A percentile compares a stretch with the other conserved stretches of the same genome.
phyloP scores from a whole-genome alignment of 2,329 filamentous ascomycete genomes.

The Trichoderma simmonsii region DNA sequence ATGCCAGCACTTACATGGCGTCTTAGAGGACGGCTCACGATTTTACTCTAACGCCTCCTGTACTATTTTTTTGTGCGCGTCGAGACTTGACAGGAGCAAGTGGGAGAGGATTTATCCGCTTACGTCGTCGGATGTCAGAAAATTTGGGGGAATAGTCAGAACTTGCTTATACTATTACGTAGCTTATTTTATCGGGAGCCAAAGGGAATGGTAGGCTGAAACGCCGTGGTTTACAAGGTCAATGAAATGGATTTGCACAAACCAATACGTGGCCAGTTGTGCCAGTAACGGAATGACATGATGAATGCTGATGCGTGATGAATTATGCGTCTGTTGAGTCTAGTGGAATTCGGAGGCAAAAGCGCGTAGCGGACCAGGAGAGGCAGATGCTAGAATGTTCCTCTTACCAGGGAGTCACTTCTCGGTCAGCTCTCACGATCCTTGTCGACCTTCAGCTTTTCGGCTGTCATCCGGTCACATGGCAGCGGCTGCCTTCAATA shows the following conservation, averaged over 20 bases:
- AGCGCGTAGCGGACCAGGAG: too few relatives aligned
- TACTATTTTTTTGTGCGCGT: not conserved
- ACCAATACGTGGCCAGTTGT: not conserved
- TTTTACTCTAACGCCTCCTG: not conserved
- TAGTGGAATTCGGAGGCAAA: not conserved
- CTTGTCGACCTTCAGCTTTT: not conserved
- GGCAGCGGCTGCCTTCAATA: conserved; percentile 8
- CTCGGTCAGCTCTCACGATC: conserved; percentile 7
- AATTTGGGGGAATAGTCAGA: conserved; percentile 26
- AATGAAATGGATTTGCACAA: conserved; percentile 11
- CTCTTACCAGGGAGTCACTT: not conserved
- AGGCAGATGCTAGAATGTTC: not conserved
- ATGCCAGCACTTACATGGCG: conserved; percentile 90
- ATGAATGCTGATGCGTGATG: not conserved
- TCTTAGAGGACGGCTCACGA: conserved; percentile 39
- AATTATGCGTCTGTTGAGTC: not conserved
- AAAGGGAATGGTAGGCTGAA: conserved; percentile 16
- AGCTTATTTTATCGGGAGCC: conserved; percentile 17
- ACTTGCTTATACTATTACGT: conserved; percentile 27
- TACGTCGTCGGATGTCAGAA: conserved; percentile 14
- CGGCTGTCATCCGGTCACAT: conserved; percentile 10
- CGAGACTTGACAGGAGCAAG: not conserved
- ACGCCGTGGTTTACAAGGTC: conserved; percentile 16
- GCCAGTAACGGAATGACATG: not conserved
- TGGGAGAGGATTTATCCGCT: not conserved